Percentiles rank a stretch among this genome's conserved stretches.
Evolutionary conservation across 164 flowering plant genomes (phyloP).

Genomic region (Euptelea pleiosperma): DNA sequence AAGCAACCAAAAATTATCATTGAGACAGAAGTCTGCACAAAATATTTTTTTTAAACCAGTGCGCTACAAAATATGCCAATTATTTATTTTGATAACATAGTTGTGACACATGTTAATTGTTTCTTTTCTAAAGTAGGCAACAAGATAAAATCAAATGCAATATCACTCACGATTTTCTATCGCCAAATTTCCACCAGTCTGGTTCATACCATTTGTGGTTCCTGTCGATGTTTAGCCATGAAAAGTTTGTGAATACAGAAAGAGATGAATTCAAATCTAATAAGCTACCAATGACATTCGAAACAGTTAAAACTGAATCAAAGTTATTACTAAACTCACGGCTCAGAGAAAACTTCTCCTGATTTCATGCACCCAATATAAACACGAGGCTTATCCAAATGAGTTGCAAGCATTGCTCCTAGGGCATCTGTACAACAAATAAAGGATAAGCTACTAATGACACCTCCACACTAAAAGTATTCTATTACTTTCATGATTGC

Average conservation of each 20-base stretch:
- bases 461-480: neutral
- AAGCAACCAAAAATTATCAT: no score
- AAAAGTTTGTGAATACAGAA: neutral
- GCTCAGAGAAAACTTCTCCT: conserved; percentile 55
- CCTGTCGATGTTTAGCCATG: conserved; percentile 38
- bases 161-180: conserved; percentile 78
- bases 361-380: conserved; percentile 84
- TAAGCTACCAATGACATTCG: neutral
- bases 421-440: conserved; percentile 52
- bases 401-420: conserved; percentile 53
- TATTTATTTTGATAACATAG: neutral
- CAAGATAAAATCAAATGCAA: neutral
- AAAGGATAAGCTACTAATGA: neutral
- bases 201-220: conserved; percentile 94
- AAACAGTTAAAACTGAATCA: neutral
- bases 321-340: conserved; percentile 34
- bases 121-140: neutral
- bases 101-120: neutral
- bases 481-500: neutral
- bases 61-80: no score
- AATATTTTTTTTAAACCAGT: no score
- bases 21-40: no score
- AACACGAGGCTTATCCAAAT: conserved; percentile 67
- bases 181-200: conserved; percentile 99
- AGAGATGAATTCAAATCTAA: neutral